Conservation (phyloP, 257 asterid genomes). For the Rubia yunnanensis region DNA sequence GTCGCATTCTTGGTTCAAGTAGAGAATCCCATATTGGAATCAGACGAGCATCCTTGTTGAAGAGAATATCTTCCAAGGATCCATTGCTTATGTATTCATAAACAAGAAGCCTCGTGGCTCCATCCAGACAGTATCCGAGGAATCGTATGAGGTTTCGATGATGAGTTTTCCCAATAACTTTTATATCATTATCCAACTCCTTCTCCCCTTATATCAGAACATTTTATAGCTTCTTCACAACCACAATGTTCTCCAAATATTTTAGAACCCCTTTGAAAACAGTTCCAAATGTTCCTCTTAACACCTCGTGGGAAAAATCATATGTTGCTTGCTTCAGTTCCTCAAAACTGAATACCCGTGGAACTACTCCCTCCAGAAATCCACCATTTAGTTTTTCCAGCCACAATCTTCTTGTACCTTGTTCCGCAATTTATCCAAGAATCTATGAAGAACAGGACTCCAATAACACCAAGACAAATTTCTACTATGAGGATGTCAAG, state of each 20-base stretch:
- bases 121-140: constrained; percentile 47
- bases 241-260: constrained; percentile 12
- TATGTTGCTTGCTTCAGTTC: too few species aligned
- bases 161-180: constrained; percentile 36
- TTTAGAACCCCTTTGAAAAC: constrained; percentile 34
- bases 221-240: too few species aligned
- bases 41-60: constrained; percentile 5
- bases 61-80: constrained; percentile 33
- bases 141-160: constrained; percentile 44
- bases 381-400: not conserved
- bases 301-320: constrained; percentile 35
- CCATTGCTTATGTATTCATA: constrained; percentile 51
- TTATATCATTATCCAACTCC: constrained; percentile 45
- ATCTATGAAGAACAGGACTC: not conserved
- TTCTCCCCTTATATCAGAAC: constrained; percentile 27
- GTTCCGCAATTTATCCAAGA: not conserved
- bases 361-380: too few species aligned
- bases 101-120: too few species aligned
- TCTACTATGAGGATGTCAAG: not conserved
- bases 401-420: not conserved
- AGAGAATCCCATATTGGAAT: constrained; percentile 20
- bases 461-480: not conserved
- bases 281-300: constrained; percentile 39
- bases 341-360: too few species aligned
- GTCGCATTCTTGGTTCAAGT: constrained; percentile 51